Base-by-base conservation (phyloP, 192 early-diverging fungal species). In the Backusella psychrophila region DNA sequence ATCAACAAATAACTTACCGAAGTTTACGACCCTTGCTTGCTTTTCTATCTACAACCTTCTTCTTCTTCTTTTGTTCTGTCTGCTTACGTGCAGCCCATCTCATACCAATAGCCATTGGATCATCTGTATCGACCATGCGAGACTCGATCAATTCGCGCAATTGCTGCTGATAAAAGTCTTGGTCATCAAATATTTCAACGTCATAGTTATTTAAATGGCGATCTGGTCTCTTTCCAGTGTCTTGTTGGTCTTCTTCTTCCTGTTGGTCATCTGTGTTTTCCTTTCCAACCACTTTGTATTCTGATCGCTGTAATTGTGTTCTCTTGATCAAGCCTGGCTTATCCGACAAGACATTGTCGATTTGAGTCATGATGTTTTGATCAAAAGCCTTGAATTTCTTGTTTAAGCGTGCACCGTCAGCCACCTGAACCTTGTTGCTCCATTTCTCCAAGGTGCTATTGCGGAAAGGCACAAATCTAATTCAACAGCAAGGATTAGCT, bases 351-450 rank as follows among this genome's bases (percentile, higher is more conserved):
- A 93, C 26, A 33, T 73, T 76, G 29, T 77, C 71, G 12, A 79
- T 72, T 69, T 83, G 77, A 21, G 75, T 77, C 76, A 80, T 72
- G 49, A 80, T 75, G 33, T 74, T 81, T 82, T 95, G 93, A 85
- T 99, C 95, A 78, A 99, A 92, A 0, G 94, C 94, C 80, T 97
- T 98, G 88, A 99, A 97, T 79, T 97, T 97, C 75, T 97, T 99
- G 78, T 90, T 86, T 42, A 91, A 82, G 0, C 91, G 85, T 11
- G 91, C 85, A 34, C 89, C 90, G 6, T 90, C 88, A 4, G 94
- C 87, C 12, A 91, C 85, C 70, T 92, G 91, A 1, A 96, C 92
- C 78, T 96, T 97, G 82, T 88, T 90, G 78, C 90, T 91, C 97
- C 97, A 99, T 76, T 96, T 98, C 46, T 98, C 97, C 29, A 99